phyloP scores from a whole-genome alignment of 176 grass and related monocot genomes.

The Hyparrhenia diplandra region DNA sequence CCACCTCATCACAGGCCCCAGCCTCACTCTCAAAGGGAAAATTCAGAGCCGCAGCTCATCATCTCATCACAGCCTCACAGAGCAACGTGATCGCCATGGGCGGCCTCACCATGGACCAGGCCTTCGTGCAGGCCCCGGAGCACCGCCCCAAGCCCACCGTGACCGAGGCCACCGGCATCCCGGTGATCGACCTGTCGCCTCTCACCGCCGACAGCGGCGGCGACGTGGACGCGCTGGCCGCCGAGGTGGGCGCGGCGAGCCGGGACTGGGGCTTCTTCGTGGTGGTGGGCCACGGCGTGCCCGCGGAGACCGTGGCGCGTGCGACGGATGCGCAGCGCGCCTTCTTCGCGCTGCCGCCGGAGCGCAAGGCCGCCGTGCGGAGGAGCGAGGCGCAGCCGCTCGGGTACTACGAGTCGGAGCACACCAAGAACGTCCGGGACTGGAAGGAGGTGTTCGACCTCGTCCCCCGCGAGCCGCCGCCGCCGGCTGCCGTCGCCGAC shows the following conservation, averaged over 20 bases:
- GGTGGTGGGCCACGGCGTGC: slow-evolving; percentile 67
- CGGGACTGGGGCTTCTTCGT: slow-evolving; percentile 88
- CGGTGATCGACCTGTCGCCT: slow-evolving; percentile 63
- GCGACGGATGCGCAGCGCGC: slow-evolving; percentile 33
- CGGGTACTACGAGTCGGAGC: slow-evolving; percentile 80
- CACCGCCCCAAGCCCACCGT: slow-evolving; percentile 52
- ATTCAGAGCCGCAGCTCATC: too few species aligned
- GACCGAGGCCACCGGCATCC: slow-evolving; percentile 50
- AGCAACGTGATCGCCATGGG: slow-evolving; percentile 30
- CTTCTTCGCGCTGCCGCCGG: slow-evolving; percentile 55
- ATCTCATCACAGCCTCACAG: too few species aligned
- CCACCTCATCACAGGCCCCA: too few species aligned
- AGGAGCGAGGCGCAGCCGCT: slow-evolving; percentile 52
- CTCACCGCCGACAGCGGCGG: background rate
- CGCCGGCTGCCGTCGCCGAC: background rate
- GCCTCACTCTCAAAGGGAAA: too few species aligned
- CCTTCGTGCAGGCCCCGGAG: slow-evolving; percentile 81
- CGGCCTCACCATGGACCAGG: slow-evolving; percentile 40
- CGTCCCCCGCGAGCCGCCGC: slow-evolving; percentile 22
- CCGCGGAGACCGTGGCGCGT: slow-evolving; percentile 22
- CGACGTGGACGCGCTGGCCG: slow-evolving; percentile 22
- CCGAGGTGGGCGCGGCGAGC: slow-evolving; percentile 61
- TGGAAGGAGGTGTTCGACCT: slow-evolving; percentile 97
- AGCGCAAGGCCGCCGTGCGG: slow-evolving; percentile 42
- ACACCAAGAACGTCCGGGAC: slow-evolving; percentile 91